These are phyloP conservation scores for Colletotrichum tofieldiae DNA, from an alignment of 2,329 filamentous ascomycete genomes.

Conservation along the genomic window DNA sequence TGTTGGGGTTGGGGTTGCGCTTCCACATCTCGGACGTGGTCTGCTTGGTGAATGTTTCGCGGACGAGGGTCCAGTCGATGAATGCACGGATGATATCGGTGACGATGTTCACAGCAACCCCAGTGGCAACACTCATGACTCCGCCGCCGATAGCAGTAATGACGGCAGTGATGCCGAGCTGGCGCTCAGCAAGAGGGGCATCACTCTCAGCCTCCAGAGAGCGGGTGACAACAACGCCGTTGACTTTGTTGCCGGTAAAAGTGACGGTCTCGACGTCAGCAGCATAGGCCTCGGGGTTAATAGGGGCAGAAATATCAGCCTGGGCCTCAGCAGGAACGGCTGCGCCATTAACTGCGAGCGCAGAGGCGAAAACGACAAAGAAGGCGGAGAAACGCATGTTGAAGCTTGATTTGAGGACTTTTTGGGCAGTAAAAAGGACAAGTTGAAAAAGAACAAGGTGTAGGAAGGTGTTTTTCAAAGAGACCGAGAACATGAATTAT, in stretches of 20 bases:
- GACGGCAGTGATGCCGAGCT: neutral
- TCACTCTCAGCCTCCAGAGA: neutral
- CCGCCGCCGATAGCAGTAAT: constrained; percentile 6
- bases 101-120: constrained; percentile 17
- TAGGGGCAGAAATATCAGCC: neutral
- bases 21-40: constrained; percentile 26
- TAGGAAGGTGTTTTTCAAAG: neutral
- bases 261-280: constrained; percentile 8
- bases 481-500: too few species aligned
- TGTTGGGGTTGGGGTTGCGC: constrained; percentile 20
- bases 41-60: constrained; percentile 29
- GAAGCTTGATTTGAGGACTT: neutral
- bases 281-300: constrained; percentile 19
- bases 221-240: constrained; percentile 14
- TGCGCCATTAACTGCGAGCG: constrained; percentile 29
- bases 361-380: constrained; percentile 1
- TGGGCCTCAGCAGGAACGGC: neutral
- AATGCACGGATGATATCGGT: neutral
- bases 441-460: neutral
- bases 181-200: neutral
- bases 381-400: constrained; percentile 30
- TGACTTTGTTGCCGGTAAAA: constrained; percentile 6
- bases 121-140: constrained; percentile 10
- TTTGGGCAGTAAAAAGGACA: too few species aligned
- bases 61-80: constrained; percentile 20